Evolutionary conservation across 345 rosid species (phyloP), one percentile per base, ranked within the genome.

Genomic region (Boechera divaricarpa): DNA sequence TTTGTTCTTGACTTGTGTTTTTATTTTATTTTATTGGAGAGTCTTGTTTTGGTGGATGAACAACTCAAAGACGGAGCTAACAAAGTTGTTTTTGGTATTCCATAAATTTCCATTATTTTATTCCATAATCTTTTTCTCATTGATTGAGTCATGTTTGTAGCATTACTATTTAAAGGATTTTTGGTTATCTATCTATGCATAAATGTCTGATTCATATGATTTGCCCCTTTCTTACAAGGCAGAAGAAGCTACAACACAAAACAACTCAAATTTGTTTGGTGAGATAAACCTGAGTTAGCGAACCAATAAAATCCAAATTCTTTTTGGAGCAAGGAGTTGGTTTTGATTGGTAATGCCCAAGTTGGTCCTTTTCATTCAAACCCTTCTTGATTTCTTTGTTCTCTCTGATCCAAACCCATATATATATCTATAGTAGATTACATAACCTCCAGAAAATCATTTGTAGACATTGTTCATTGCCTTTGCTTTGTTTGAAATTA

Each of bases 61-160:
- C 82, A 72, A 78, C 73, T 67, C 67, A 52, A 49, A 66, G 78
- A 73, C 82, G 82, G 82, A 78, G 82, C 82, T 73, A 78, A 73
- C 82, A 67, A 78, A 73, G 74, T 60, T 67, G 5, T 35, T n/a
- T 62, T 56, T 47, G 18, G 45, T 28, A 38, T 29, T 11, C 15
- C 26, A 4, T 16, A 7, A 9, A 29, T 7, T 12, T 68, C 6
- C 5, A 13, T 61, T 76, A 24, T 67, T 49, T 67, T 24, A 32
- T 67, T 57, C 55, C 26, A 3, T 56, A 5, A 5, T 55, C 35
- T 44, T 65, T 54, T 36, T 53, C 0, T 63, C 26, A 44, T 2
- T 33, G 48, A 44, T 74, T 66, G 60, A 9, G 52, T 62, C 38
- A 45, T 45, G 61, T n/a, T 71, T 55, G 21, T 56, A 21, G 45